Base-by-base conservation (phyloP, 164 flowering plant genomes). In the Platanus orientalis region DNA sequence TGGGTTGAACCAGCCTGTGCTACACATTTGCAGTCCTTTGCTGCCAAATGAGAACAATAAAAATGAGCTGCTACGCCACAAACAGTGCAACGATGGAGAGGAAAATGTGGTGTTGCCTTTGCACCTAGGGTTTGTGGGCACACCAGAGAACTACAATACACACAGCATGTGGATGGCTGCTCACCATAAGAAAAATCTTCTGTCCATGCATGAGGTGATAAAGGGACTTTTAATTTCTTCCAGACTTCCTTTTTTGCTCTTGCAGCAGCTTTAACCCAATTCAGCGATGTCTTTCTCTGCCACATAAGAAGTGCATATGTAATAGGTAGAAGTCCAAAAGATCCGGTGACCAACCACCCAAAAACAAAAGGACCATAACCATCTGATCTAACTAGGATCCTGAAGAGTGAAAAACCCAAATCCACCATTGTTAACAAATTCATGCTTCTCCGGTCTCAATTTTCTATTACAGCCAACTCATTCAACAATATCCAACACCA, bases 21-120 rank as follows among this genome's bases (percentile, higher is more conserved):
- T 32, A 81, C 77, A 77, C 92, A 86, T 68, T 89, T 89, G 75
- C 96, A 89, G 61, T 82, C 92, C 70, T 84, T 86, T 27, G 64
- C 61, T 4, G 92, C 92, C 63, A 59, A 73, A 59, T 60, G 75
- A 2, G 84, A 86, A 74, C 96, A 89, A 64, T 34, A 42, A 39
- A 76, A 83, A 68, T 89, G 96, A 68, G 90, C 83, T 52, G 83
- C 83, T 27, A 81, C 88, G 61, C 92, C 90, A 75, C 96, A 89
- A 67, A 88, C 79, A 48, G 82, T 58, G 67, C 95, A 88, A n/a
- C 87, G 79, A 54, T 79, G 82, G 32, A 83, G 70, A 32, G 86
- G 83, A 72, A 67, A 62, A 57, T 44, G 65, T 19, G 72, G 52
- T 56, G 71, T 66, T 16, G 75, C 39, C 63, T 76, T 83, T 36